Conservation (phyloP, 805 yeast species). For the Scheffersomyces stipitis region DNA sequence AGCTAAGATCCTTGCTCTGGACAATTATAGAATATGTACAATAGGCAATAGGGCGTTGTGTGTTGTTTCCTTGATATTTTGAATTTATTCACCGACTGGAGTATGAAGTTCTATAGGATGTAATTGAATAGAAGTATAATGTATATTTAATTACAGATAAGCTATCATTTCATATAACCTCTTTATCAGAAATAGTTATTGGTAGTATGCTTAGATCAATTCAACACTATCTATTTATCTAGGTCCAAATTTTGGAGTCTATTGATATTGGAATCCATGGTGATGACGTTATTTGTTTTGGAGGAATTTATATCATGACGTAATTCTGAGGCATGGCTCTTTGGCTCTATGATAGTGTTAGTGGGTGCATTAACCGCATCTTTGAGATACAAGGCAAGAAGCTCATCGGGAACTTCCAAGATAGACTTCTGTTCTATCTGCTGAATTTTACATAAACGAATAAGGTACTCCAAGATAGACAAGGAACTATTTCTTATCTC, state of each 20-base stretch:
- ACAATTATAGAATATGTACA: no score
- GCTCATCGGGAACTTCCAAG: slow-evolving; percentile 62
- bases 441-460: slow-evolving; percentile 61
- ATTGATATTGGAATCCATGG: slow-evolving; percentile 32
- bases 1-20: no score
- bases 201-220: no score
- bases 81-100: no score
- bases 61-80: no score
- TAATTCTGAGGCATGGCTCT: neutral
- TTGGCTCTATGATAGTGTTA: neutral
- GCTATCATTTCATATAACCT: no score
- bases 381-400: slow-evolving; percentile 56
- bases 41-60: no score
- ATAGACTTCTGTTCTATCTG: slow-evolving; percentile 55
- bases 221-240: slow-evolving; percentile 11
- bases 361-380: slow-evolving; percentile 43
- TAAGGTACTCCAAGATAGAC: slow-evolving; percentile 61
- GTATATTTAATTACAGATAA: no score
- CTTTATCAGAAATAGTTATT: no score
- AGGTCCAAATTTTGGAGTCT: slow-evolving; percentile 31
- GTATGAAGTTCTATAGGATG: no score
- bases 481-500: slow-evolving; percentile 33
- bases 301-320: slow-evolving; percentile 6
- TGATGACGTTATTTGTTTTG: slow-evolving; percentile 15
- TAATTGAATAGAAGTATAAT: no score